These are phyloP conservation scores for Funneliformis caledonium DNA, from an alignment of 371 early-diverging fungal species.

Conservation along the genomic window DNA sequence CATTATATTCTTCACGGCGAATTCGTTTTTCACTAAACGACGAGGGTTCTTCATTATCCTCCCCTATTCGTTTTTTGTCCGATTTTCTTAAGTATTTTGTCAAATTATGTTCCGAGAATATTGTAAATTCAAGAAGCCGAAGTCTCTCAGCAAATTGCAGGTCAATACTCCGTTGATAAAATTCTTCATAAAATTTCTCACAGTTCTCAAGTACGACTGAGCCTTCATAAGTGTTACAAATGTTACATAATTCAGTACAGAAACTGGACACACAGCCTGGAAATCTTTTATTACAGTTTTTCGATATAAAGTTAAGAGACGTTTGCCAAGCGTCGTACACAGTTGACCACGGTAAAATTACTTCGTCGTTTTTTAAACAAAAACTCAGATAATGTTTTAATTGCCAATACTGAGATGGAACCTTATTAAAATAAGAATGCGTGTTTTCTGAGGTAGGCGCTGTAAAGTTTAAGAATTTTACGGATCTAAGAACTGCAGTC, in stretches of 20 bases:
- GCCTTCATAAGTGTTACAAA: constrained; percentile 16
- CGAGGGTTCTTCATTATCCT: too few relatives aligned
- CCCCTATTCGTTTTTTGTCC: too few relatives aligned
- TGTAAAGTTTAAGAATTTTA: too few relatives aligned
- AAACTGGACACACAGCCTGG: not conserved
- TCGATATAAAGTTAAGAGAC: not conserved
- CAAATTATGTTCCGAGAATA: too few relatives aligned
- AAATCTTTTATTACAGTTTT: not conserved
- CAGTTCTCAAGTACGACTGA: not conserved
- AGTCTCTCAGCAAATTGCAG: constrained; percentile 9
- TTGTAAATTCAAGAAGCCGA: not conserved
- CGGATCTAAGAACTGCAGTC: too few relatives aligned
- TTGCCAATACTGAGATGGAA: not conserved
- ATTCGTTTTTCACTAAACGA: too few relatives aligned
- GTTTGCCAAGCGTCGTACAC: not conserved
- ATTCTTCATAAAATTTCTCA: constrained; percentile 11
- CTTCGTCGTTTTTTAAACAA: not conserved
- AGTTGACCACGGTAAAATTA: not conserved
- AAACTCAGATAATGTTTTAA: not conserved
- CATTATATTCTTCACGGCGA: too few relatives aligned
- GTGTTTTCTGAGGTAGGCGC: too few relatives aligned
- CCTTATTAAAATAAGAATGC: not conserved
- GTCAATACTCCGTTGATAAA: constrained; percentile 9
- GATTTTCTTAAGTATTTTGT: too few relatives aligned
- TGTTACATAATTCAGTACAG: not conserved